Base-by-base conservation (phyloP, 2,329 filamentous ascomycete genomes). In the Beauveria pseudobassiana region DNA sequence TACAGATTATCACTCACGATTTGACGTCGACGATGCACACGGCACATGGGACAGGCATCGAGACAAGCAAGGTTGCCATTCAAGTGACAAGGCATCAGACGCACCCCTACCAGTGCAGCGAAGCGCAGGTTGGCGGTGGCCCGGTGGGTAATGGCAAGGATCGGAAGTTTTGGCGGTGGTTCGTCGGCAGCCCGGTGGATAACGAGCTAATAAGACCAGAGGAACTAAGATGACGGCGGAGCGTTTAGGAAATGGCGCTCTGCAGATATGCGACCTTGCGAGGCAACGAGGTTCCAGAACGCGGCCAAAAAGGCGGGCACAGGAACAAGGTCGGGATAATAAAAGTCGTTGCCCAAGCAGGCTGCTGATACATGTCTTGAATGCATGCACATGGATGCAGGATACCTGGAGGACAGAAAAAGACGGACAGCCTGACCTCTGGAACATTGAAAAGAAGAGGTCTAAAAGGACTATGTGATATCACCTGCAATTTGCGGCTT, bases 221-320 rank as follows among this genome's bases (percentile, higher is more conserved):
- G 40, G 42, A 18, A 16, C 43, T 54, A 54, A 56, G 53, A 56
- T 56, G 53, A 46, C 40, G 45, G 40, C 53, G 52, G 52, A 55
- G 52, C 50, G 30, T 40, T 6, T 40, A 43, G 52, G 52, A 42
- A 56, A 46, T 56, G 40, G 42, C 40, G 42, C 24, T 30, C n/a
- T 34, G 38, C 34, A 56, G 53, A 10, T 34, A 22, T 56, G 40
- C 24, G 24, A 34, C 40, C 53, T 45, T 45, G 53, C 24, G 40
- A 34, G 30, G 30, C 34, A 34, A 34, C 34, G 34, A 55, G 16
- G 53, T 45, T 56, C 54, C 54, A 56, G 54, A 56, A 46, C 54
- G n/a, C 20, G 28, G 42, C 18, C 54, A 48, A 40, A 53, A 53
- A 9, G 52, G 51, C 38, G 38, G 22, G 16, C 40, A 26, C 22